phyloP scores from a whole-genome alignment of 371 early-diverging fungal genomes.

The Batkoa obscura region DNA sequence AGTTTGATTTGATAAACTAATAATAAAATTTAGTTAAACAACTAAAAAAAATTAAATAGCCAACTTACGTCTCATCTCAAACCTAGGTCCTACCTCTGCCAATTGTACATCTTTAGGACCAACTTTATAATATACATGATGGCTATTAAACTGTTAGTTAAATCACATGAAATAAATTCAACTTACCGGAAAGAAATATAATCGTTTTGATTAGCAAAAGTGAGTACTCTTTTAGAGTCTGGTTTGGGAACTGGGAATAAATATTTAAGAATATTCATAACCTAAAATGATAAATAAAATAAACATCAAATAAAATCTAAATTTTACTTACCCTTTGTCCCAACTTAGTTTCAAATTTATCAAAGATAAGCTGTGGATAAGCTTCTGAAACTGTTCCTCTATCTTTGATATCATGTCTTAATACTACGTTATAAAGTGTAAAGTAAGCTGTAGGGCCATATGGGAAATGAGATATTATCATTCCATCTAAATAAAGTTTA shows the following conservation, averaged over 20 bases:
- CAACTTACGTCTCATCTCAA: conserved; percentile 83
- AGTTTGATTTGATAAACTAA: conserved; percentile 82
- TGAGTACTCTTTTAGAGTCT: conserved; percentile 89
- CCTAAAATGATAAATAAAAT: conserved; percentile 15
- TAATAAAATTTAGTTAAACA: neutral
- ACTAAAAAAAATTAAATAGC: neutral
- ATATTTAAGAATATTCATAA: conserved; percentile 76
- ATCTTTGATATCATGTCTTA: conserved; percentile 92
- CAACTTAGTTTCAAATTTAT: conserved; percentile 78
- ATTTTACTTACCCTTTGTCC: conserved; percentile 48
- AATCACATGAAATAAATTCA: neutral
- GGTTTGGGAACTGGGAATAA: conserved; percentile 96
- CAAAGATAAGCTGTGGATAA: conserved; percentile 86
- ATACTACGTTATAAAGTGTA: conserved; percentile 88
- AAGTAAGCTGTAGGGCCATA: conserved; percentile 98
- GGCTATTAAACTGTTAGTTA: conserved; percentile 24
- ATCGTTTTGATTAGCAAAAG: conserved; percentile 89
- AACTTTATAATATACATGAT: conserved; percentile 82
- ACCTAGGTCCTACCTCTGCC: conserved; percentile 94
- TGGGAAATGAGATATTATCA: conserved; percentile 93
- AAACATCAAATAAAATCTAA: neutral
- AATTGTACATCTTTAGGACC: conserved; percentile 74
- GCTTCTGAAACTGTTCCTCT: conserved; percentile 91
- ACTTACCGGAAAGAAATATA: conserved; percentile 80
- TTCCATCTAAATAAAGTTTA: conserved; percentile 39